Evolutionary conservation across 768 basidiomycete genomes (phyloP).

Genomic region (Coprinopsis cinerea): DNA sequence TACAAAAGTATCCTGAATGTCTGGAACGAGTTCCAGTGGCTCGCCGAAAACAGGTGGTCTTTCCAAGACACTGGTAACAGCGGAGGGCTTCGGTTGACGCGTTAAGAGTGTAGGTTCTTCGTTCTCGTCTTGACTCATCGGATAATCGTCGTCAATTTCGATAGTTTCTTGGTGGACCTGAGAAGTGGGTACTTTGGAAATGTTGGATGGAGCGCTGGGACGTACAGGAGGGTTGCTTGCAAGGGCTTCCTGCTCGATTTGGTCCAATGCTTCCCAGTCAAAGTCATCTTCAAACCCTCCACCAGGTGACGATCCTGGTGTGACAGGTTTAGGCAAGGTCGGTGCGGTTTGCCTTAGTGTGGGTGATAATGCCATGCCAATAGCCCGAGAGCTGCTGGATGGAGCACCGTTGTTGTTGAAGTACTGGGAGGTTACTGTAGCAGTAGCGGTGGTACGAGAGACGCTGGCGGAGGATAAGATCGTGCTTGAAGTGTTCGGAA

Average conservation of each 20-base stretch:
- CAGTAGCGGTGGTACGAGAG: conserved; percentile 9
- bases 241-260: not conserved
- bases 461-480: conserved; percentile 16
- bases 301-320: conserved; percentile 6
- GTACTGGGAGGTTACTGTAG: conserved; percentile 7
- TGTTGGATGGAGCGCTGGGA: not conserved
- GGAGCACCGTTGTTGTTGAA: conserved; percentile 5
- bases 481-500: conserved; percentile 22
- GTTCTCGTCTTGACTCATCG: not conserved
- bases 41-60: not conserved
- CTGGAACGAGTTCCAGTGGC: conserved; percentile 3
- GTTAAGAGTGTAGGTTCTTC: not conserved
- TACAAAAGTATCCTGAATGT: not conserved
- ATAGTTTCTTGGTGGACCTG: not conserved
- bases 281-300: conserved; percentile 1
- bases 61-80: not conserved
- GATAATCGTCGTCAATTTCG: not conserved
- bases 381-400: not conserved
- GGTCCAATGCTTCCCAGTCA: not conserved
- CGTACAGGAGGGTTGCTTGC: not conserved
- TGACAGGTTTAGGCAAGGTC: not conserved
- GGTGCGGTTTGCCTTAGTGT: conserved; percentile 7
- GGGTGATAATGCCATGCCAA: not conserved
- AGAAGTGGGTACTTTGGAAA: not conserved
- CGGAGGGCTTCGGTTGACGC: not conserved